A percentile compares a stretch with the other conserved stretches of the same genome.
phyloP scores from a whole-genome alignment of 805 yeast genomes.

The Torulaspora indica region DNA sequence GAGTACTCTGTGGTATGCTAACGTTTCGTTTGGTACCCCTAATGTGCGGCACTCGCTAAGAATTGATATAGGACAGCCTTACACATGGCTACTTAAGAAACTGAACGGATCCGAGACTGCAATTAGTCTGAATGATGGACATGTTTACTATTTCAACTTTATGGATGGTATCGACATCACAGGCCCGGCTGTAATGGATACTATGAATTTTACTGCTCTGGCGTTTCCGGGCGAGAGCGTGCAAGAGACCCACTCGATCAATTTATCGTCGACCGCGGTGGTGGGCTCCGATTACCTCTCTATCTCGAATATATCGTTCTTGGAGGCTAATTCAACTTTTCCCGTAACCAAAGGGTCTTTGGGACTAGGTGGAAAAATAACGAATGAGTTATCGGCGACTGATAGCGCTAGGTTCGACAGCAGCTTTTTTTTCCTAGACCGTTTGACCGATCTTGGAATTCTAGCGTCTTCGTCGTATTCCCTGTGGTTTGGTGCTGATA shows the following conservation, averaged over 20 bases:
- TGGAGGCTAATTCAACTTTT: slow-evolving; percentile 38
- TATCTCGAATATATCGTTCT: slow-evolving; percentile 35
- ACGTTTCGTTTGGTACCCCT: slow-evolving; percentile 35
- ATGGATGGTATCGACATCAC: slow-evolving; percentile 25
- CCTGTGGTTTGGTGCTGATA: slow-evolving; percentile 37
- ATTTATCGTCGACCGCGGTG: slow-evolving; percentile 1
- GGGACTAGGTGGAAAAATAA: slow-evolving; percentile 41
- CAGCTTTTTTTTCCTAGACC: slow-evolving; percentile 35
- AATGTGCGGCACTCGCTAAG: slow-evolving; percentile 30
- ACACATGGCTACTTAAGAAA: slow-evolving; percentile 35
- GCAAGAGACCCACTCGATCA: neutral
- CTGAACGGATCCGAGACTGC: slow-evolving; percentile 21
- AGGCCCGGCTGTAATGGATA: slow-evolving; percentile 27
- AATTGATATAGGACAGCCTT: slow-evolving; percentile 40
- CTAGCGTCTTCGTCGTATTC: slow-evolving; percentile 44
- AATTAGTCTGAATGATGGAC: slow-evolving; percentile 5
- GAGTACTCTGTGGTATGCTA: slow-evolving; percentile 31
- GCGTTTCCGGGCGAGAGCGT: slow-evolving; percentile 1
- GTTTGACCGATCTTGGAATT: slow-evolving; percentile 29
- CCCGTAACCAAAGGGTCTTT: slow-evolving; percentile 40
- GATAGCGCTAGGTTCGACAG: slow-evolving; percentile 20
- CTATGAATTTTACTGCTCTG: slow-evolving; percentile 17
- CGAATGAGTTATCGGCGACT: slow-evolving; percentile 14
- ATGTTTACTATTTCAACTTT: slow-evolving; percentile 19
- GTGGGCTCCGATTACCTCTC: slow-evolving; percentile 8